Conservation (phyloP, 2,329 filamentous ascomycete genomes). For the Phaeophleospora eucalypticola region DNA sequence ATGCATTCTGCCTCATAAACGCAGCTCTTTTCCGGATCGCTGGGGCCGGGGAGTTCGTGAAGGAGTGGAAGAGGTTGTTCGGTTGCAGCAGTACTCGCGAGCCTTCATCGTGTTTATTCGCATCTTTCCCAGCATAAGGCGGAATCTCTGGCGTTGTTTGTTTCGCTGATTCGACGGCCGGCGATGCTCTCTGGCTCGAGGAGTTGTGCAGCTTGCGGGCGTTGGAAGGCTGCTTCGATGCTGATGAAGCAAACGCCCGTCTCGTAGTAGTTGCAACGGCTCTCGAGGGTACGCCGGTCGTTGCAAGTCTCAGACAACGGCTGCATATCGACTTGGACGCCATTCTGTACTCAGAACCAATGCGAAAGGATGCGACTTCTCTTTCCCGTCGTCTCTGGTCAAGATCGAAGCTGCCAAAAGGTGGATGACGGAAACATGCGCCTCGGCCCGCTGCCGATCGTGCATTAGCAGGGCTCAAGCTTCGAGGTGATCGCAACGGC, state of each 20-base stretch:
- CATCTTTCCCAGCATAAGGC: conserved; percentile 3
- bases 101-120: conserved; percentile 23
- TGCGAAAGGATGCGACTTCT: too few relatives aligned
- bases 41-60: conserved; percentile 81
- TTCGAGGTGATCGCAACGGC: neutral
- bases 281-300: conserved; percentile 7
- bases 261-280: conserved; percentile 9
- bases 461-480: neutral
- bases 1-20: conserved; percentile 88
- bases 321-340: conserved; percentile 26
- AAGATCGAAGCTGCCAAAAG: neutral
- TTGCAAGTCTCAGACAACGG: conserved; percentile 22
- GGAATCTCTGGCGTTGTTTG: conserved; percentile 6
- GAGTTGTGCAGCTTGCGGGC: conserved; percentile 23
- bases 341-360: conserved; percentile 19
- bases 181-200: conserved; percentile 16
- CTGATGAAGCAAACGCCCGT: conserved; percentile 20
- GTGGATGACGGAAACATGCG: conserved; percentile 15
- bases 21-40: conserved; percentile 83
- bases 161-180: conserved; percentile 14
- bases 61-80: conserved; percentile 90
- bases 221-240: conserved; percentile 17
- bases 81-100: conserved; percentile 52
- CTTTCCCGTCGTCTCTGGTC: too few relatives aligned
- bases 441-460: neutral